Conservation (phyloP, 345 rosid genomes). For the Eucalyptus grandis region DNA sequence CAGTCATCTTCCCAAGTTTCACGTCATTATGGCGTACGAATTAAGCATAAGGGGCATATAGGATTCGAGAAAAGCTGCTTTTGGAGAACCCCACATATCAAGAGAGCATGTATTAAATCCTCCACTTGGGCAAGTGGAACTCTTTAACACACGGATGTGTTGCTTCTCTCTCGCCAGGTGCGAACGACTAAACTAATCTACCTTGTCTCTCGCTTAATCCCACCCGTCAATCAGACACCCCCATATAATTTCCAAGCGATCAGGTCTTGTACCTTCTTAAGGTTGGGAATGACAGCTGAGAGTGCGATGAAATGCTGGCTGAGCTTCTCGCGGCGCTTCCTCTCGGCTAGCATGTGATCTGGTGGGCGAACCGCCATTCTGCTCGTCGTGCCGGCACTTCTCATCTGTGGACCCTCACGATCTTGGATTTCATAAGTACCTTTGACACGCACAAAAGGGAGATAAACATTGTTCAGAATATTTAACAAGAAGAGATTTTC, state of each 20-base stretch:
- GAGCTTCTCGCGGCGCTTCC: slow-evolving; percentile 73
- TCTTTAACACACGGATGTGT: not conserved
- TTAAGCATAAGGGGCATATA: not conserved
- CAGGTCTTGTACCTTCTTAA: slow-evolving; percentile 37
- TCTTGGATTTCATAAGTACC: not conserved
- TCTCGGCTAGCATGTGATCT: slow-evolving; percentile 72
- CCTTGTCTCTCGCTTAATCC: not conserved
- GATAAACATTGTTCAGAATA: not conserved
- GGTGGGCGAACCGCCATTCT: slow-evolving; percentile 32
- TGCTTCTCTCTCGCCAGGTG: not conserved
- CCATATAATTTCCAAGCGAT: no score
- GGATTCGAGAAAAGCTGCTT: not conserved
- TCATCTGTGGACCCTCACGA: not conserved
- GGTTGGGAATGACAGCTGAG: slow-evolving; percentile 62
- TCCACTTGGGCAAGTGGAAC: not conserved
- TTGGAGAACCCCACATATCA: not conserved
- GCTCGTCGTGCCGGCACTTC: not conserved
- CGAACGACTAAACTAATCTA: not conserved
- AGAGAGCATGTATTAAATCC: not conserved
- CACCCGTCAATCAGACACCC: not conserved
- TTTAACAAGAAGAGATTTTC: not conserved
- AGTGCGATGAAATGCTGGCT: slow-evolving; percentile 54
- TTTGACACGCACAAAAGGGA: not conserved
- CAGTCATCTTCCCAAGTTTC: not conserved
- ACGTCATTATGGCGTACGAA: not conserved